Evolutionary conservation across 228 moss, liverwort and hornwort species (phyloP).

Genomic region (Sphagnum magellanicum): DNA sequence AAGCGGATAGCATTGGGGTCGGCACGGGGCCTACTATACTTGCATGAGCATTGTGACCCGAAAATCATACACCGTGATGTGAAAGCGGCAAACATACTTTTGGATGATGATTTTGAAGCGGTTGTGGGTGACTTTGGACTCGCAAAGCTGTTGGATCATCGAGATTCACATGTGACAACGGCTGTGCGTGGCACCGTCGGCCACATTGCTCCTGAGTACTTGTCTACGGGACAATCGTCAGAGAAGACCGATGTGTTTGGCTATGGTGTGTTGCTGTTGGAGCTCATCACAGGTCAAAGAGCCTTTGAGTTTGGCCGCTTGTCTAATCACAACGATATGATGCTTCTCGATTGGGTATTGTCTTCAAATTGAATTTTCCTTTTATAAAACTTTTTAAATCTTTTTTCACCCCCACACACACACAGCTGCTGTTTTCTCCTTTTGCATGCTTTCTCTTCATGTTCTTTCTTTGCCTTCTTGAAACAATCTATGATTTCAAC

Average conservation of each 20-base stretch:
- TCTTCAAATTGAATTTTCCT: no score
- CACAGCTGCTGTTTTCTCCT: no score
- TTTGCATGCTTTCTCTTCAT: no score
- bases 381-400: no score
- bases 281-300: constrained; percentile 61
- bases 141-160: constrained; percentile 57
- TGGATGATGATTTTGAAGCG: constrained; percentile 65
- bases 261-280: constrained; percentile 56
- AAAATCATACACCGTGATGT: constrained; percentile 68
- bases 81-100: constrained; percentile 57
- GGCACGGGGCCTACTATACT: constrained; percentile 50
- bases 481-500: no score
- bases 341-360: constrained; percentile 63
- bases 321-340: constrained; percentile 50
- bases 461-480: no score
- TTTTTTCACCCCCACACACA: no score
- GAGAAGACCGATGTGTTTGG: constrained; percentile 66
- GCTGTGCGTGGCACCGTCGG: constrained; percentile 60
- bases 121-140: constrained; percentile 66
- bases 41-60: constrained; percentile 67
- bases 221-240: constrained; percentile 55
- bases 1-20: constrained; percentile 55
- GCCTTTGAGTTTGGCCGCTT: constrained; percentile 61
- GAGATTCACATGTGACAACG: constrained; percentile 57
- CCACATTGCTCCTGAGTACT: constrained; percentile 67